Base-by-base conservation (phyloP, 805 yeast species). In the Starmerella vitae region DNA sequence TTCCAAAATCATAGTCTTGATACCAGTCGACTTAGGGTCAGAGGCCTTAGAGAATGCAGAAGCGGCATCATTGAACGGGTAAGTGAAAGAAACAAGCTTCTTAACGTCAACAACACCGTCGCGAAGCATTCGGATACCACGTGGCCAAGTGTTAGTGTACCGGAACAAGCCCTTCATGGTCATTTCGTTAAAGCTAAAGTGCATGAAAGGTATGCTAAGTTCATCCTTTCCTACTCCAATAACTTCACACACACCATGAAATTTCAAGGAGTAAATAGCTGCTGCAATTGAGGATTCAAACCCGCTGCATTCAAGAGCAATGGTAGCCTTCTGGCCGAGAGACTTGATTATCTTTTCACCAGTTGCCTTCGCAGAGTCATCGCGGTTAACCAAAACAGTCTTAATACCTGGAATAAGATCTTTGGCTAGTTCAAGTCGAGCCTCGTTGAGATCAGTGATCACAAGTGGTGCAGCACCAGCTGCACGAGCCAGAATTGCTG, bases 101-200 rank as follows among this genome's bases (percentile, higher is more conserved):
- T 64, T 64, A 22, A 68, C 68, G 36, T 67, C 59, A 36, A 68
- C 54, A 14, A 64, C 59, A 15, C 67, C 67, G 37, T 63, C 65
- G 34, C 63, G 56, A 42, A 71, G 59, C 44, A 71, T 55, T 22
- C 68, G 63, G 45, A 71, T 70, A 10, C 66, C 71, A n/a, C 70
- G 61, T 15, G 76, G 76, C 74, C 75, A 71, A 17, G 74, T 64
- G 49, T 68, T 71, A 41, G 68, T 66, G 55, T 71, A 71, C 47
- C 76, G 62, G 61, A 69, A 70, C 53, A 69, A 66, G 45, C 67
- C 68, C 52, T 61, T 66, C 47, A 71, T 59, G 37, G 66, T 68
- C 49, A 69, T 65, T 49, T 71, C 76, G 47, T 69, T 71, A 36
- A 68, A 63, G 13, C 72, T 65, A 32, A 67, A 54, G 43, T 68